Conservation (phyloP, 208 protist species). For the Trypanosoma rangeli region DNA sequence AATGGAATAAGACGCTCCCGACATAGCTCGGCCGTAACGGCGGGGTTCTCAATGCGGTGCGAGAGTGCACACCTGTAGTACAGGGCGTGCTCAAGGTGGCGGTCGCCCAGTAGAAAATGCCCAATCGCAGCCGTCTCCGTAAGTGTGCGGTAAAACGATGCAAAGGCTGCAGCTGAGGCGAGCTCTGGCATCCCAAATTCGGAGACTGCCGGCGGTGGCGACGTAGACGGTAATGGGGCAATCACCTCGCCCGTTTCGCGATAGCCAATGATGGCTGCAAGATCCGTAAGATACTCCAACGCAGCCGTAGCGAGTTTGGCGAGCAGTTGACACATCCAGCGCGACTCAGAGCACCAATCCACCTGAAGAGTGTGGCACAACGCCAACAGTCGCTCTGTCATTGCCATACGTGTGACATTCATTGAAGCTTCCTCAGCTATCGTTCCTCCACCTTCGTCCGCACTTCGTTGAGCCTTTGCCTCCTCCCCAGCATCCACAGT, state of each 20-base stretch:
- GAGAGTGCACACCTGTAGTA: constrained; percentile 58
- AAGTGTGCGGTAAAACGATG: constrained; percentile 50
- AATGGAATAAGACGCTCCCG: constrained; percentile 53
- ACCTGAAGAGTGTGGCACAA: constrained; percentile 12
- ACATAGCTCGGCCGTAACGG: constrained; percentile 40
- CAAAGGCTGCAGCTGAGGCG: constrained; percentile 14
- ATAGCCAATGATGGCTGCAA: constrained; percentile 14
- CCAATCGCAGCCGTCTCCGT: constrained; percentile 39
- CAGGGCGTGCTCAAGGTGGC: constrained; percentile 43
- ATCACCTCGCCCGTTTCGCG: constrained; percentile 10
- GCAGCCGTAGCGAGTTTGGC: constrained; percentile 13
- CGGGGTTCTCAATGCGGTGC: constrained; percentile 42
- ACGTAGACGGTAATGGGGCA: neutral
- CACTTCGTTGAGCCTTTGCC: neutral
- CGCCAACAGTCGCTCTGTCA: neutral
- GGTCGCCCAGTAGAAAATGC: constrained; percentile 36
- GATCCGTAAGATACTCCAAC: constrained; percentile 16
- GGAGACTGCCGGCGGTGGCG: neutral
- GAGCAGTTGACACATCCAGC: constrained; percentile 8
- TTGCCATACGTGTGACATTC: neutral
- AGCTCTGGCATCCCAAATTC: constrained; percentile 19
- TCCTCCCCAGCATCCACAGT: neutral
- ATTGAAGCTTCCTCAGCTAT: neutral
- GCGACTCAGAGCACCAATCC: neutral
- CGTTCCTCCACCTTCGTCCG: neutral